phyloP scores from a whole-genome alignment of 768 basidiomycete species.

The Lactarius sanguifluus region DNA sequence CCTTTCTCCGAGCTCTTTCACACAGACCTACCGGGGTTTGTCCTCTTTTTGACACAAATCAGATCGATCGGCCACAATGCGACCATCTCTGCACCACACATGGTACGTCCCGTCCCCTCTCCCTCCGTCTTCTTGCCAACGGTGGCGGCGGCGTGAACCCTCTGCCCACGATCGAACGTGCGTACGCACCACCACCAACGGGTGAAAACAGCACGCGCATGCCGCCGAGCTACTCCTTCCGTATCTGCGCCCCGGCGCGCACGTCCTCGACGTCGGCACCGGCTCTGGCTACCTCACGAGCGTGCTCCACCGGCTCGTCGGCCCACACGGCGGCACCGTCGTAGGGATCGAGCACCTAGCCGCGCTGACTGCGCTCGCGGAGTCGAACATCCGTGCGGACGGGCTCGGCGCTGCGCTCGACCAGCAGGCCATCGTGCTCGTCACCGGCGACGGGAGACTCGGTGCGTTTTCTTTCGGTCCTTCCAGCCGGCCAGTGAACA shows the following conservation, averaged over 20 bases:
- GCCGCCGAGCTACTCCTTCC: slow-evolving; percentile 77
- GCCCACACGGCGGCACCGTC: slow-evolving; percentile 45
- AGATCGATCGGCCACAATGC: slow-evolving; percentile 75
- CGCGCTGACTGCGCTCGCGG: slow-evolving; percentile 70
- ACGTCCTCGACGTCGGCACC: slow-evolving; percentile 86
- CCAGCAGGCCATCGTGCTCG: slow-evolving; percentile 55
- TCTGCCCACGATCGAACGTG: neutral
- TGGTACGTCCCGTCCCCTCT: slow-evolving; percentile 7
- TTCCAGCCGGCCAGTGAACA: neutral
- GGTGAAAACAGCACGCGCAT: slow-evolving; percentile 66
- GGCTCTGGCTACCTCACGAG: slow-evolving; percentile 88
- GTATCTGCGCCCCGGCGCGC: slow-evolving; percentile 64
- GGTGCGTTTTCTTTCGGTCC: slow-evolving; percentile 44
- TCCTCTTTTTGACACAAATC: neutral
- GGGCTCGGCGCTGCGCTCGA: slow-evolving; percentile 58
- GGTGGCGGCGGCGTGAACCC: neutral
- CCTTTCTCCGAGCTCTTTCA: neutral
- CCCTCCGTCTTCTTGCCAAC: neutral
- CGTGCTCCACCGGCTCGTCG: slow-evolving; percentile 74
- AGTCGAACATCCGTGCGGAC: slow-evolving; percentile 64
- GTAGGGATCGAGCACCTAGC: slow-evolving; percentile 92
- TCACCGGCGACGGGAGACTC: slow-evolving; percentile 77
- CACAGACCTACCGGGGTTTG: neutral
- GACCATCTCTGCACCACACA: slow-evolving; percentile 93
- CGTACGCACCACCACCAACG: neutral